These are phyloP conservation scores for Hemerocallis citrina DNA, from an alignment of 106 monocot genomes.

Conservation along the genomic window DNA sequence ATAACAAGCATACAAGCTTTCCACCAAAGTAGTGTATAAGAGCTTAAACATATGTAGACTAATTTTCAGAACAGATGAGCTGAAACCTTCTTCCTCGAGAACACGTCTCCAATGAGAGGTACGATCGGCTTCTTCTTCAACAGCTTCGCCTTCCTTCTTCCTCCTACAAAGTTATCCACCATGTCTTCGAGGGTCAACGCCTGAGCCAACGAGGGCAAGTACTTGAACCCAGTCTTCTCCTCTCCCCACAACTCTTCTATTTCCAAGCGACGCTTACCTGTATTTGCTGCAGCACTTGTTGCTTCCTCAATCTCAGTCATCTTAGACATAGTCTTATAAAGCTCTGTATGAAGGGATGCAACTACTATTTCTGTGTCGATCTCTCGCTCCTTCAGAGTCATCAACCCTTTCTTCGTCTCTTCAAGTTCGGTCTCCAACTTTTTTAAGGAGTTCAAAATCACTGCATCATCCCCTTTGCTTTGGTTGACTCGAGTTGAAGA, in stretches of 20 bases:
- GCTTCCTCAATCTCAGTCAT: constrained; percentile 34
- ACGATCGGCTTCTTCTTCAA: constrained; percentile 73
- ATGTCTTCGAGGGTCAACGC: constrained; percentile 39
- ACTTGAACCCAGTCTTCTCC: constrained; percentile 21
- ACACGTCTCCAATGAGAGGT: constrained; percentile 72
- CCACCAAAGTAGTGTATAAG: constrained; percentile 10
- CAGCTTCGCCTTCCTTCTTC: constrained; percentile 19
- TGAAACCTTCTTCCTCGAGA: constrained; percentile 36
- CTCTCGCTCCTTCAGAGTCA: constrained; percentile 49
- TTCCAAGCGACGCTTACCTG: constrained; percentile 5
- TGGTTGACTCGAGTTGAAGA: too few species aligned
- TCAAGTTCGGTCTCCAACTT: constrained; percentile 53
- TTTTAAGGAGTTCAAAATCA: constrained; percentile 25
- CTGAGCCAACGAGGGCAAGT: constrained; percentile 42
- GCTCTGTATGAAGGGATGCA: constrained; percentile 57
- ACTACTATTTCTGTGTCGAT: constrained; percentile 56
- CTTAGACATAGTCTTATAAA: constrained; percentile 36
- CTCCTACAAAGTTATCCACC: constrained; percentile 18
- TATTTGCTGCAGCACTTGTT: not conserved
- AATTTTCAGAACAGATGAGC: constrained; percentile 5
- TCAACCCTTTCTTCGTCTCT: constrained; percentile 59
- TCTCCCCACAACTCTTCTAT: constrained; percentile 20
- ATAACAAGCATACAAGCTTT: not conserved
- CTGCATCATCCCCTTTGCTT: constrained; percentile 17
- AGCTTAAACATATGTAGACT: constrained; percentile 13